Evolutionary conservation across 2,329 filamentous ascomycete species (phyloP).

Genomic region (Paraphaeosphaeria minitans): DNA sequence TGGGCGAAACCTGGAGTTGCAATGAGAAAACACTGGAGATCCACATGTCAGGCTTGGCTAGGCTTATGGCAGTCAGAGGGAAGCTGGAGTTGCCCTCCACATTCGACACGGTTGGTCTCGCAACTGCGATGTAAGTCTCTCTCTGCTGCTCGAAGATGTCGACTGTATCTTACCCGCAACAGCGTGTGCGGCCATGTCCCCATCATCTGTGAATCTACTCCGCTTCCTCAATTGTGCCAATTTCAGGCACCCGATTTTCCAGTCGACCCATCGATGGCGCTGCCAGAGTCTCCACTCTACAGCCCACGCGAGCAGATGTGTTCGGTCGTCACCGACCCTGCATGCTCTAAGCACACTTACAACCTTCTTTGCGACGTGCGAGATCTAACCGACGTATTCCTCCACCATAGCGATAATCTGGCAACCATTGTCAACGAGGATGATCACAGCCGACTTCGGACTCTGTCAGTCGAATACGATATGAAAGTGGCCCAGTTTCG

Average conservation of each 20-base stretch:
- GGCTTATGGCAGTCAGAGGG: slow-evolving; percentile 29
- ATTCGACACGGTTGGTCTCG: slow-evolving; percentile 24
- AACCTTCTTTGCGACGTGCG: slow-evolving; percentile 39
- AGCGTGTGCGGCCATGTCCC: slow-evolving; percentile 33
- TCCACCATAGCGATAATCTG: slow-evolving; percentile 17
- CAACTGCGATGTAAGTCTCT: slow-evolving; percentile 29
- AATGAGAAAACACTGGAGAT: slow-evolving; percentile 32
- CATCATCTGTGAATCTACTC: slow-evolving; percentile 34
- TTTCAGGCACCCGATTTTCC: slow-evolving; percentile 17
- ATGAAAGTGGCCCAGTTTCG: slow-evolving; percentile 20
- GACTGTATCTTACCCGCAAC: slow-evolving; percentile 11
- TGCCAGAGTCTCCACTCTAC: slow-evolving; percentile 45
- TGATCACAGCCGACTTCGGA: slow-evolving; percentile 5
- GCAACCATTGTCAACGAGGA: slow-evolving; percentile 2
- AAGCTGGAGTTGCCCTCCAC: slow-evolving; percentile 23
- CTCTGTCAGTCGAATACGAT: slow-evolving; percentile 19
- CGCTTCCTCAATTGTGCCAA: slow-evolving; percentile 23
- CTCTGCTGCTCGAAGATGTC: neutral
- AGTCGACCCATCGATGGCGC: slow-evolving; percentile 5
- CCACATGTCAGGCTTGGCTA: slow-evolving; percentile 32
- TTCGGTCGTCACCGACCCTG: slow-evolving; percentile 24
- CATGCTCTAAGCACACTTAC: slow-evolving; percentile 29
- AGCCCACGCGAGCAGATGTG: slow-evolving; percentile 29
- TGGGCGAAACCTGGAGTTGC: slow-evolving; percentile 38
- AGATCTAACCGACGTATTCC: slow-evolving; percentile 37